Percentiles rank a stretch among this genome's conserved stretches.
These are phyloP conservation scores for Moricandia moricandioides DNA, from an alignment of 345 rosid genomes.

Conservation along the genomic window DNA sequence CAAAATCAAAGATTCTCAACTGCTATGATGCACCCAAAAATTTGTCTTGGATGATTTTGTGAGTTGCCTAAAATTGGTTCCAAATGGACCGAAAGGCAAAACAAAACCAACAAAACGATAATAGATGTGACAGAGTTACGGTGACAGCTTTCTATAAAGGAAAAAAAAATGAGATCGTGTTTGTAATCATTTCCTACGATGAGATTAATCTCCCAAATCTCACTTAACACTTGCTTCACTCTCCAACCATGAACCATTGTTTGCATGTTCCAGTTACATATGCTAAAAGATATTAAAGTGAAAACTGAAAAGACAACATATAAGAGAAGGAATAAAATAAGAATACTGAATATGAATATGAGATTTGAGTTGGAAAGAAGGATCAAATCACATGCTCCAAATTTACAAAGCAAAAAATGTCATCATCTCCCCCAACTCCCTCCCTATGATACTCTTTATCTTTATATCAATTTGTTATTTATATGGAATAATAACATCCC, in stretches of 20 bases:
- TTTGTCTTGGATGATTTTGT: not conserved
- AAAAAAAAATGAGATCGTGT: slow-evolving; percentile 25
- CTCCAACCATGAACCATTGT: not conserved
- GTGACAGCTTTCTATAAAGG: slow-evolving; percentile 25
- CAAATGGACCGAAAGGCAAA: slow-evolving; percentile 18
- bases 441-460: slow-evolving; percentile 30
- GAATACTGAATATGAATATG: slow-evolving; percentile 5
- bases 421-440: slow-evolving; percentile 37
- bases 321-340: slow-evolving; percentile 2
- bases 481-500: slow-evolving; percentile 11
- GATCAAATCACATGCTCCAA: slow-evolving; percentile 38
- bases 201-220: slow-evolving; percentile 16
- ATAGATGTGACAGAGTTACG: not conserved
- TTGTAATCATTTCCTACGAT: slow-evolving; percentile 30
- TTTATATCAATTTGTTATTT: slow-evolving; percentile 4
- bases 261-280: not conserved
- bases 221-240: slow-evolving; percentile 22
- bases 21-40: too few relatives aligned
- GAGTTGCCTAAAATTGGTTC: slow-evolving; percentile 15
- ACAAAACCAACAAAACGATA: not conserved
- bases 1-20: not conserved
- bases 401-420: slow-evolving; percentile 36
- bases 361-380: slow-evolving; percentile 37
- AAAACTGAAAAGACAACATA: not conserved
- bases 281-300: not conserved